Evolutionary conservation across 2,329 filamentous ascomycete genomes (phyloP).

Genomic region (Talaromyces sp.): DNA sequence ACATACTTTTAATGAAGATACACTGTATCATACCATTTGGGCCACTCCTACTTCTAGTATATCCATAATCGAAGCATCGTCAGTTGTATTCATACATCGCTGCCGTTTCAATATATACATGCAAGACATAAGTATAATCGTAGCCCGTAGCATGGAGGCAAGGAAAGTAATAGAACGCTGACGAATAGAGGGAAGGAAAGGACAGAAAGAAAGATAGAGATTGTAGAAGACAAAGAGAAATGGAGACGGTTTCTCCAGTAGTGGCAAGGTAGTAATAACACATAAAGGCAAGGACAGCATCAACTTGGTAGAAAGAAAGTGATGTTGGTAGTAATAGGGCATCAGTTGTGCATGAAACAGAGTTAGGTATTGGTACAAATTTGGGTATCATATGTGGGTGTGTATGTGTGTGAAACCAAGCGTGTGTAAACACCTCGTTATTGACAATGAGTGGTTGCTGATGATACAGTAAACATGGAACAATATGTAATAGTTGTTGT

Average conservation of each 20-base stretch:
- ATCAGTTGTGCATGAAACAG: neutral
- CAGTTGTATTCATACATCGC: slow-evolving; percentile 11
- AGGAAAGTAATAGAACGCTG: neutral
- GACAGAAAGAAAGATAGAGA: slow-evolving; percentile 8
- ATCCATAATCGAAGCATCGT: neutral
- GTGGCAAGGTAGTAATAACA: neutral
- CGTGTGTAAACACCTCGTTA: neutral
- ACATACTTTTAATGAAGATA: neutral
- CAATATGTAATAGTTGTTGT: neutral
- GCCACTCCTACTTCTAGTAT: neutral
- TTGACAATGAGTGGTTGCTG: neutral
- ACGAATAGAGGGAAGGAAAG: neutral
- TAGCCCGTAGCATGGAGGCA: neutral
- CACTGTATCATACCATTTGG: neutral
- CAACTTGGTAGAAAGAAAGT: neutral
- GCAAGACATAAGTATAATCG: slow-evolving; percentile 3
- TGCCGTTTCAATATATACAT: slow-evolving; percentile 4
- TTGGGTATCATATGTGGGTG: neutral
- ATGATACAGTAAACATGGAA: neutral
- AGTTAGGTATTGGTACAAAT: slow-evolving; percentile 9
- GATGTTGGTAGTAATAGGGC: neutral
- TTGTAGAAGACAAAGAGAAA: neutral
- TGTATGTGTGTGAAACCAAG: neutral
- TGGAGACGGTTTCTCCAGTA: neutral
- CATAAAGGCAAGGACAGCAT: neutral